phyloP scores from a whole-genome alignment of 2,329 filamentous ascomycete species.

The Chrysosporium queenslandicum region DNA sequence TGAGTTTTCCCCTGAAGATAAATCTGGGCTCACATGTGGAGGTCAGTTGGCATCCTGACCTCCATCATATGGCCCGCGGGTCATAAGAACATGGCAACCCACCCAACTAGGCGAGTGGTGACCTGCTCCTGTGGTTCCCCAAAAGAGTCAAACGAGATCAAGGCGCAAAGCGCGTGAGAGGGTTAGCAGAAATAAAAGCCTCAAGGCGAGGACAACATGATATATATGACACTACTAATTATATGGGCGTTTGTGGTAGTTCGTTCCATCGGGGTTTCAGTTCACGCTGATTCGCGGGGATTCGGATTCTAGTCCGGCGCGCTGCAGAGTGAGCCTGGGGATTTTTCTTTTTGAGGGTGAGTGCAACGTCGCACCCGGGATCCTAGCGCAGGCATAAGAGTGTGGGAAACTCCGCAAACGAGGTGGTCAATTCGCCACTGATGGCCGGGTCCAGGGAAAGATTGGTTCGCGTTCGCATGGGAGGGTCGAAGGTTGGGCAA shows the following conservation, averaged over 20 bases:
- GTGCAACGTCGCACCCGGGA: neutral
- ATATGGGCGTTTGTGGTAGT: no score
- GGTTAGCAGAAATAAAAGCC: no score
- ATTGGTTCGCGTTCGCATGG: neutral
- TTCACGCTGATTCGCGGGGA: neutral
- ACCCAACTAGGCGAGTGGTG: no score
- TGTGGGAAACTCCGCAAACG: neutral
- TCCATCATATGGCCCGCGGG: neutral
- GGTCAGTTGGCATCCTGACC: neutral
- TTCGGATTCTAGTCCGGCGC: neutral
- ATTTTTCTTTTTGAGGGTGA: neutral
- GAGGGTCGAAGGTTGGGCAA: neutral
- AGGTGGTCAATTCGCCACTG: neutral
- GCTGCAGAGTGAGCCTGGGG: neutral
- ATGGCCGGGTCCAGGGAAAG: neutral
- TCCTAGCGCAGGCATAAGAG: neutral
- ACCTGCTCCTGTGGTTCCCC: no score
- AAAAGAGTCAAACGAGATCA: neutral
- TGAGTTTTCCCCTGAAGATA: neutral
- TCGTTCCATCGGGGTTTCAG: neutral
- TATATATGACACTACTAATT: neutral
- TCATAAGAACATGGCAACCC: slow-evolving; percentile 6
- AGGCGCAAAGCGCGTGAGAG: neutral
- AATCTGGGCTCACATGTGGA: neutral
- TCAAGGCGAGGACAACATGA: neutral